A percentile compares a stretch with the other conserved stretches of the same genome.
These are phyloP conservation scores for Podosphaera fusca DNA, from an alignment of 2,329 filamentous ascomycete genomes.

Conservation along the genomic window DNA sequence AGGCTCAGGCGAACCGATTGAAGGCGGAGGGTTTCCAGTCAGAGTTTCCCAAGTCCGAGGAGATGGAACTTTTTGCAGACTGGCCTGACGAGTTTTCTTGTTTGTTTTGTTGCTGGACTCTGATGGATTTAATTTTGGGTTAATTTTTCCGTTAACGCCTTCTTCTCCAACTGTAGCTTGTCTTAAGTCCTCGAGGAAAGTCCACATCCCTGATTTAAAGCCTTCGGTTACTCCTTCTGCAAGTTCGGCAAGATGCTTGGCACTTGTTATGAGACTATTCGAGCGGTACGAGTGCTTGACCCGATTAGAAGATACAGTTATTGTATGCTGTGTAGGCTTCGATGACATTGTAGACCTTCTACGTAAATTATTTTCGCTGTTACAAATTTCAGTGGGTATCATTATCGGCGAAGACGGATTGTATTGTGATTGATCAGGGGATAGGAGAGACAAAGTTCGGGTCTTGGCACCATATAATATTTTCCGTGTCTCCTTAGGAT, in stretches of 20 bases:
- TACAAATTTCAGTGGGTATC: slow-evolving; percentile 17
- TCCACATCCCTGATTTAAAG: slow-evolving; percentile 50
- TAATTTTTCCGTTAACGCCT: slow-evolving; percentile 33
- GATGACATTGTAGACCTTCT: slow-evolving; percentile 12
- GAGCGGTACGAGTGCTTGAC: slow-evolving; percentile 16
- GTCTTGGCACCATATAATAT: slow-evolving; percentile 42
- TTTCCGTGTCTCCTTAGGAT: slow-evolving; percentile 24
- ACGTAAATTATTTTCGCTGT: slow-evolving; percentile 3
- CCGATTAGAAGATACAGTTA: slow-evolving; percentile 9
- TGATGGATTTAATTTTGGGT: slow-evolving; percentile 14
- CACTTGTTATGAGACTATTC: slow-evolving; percentile 12
- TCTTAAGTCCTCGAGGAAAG: slow-evolving; percentile 82
- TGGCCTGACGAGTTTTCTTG: slow-evolving; percentile 17
- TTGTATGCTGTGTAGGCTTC: slow-evolving; percentile 13
- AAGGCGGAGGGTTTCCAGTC: slow-evolving; percentile 7
- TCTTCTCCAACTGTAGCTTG: slow-evolving; percentile 95
- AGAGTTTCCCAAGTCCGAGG: slow-evolving; percentile 14
- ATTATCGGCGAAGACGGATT: slow-evolving; percentile 7
- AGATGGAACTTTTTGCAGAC: slow-evolving; percentile 8
- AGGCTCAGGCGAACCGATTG: slow-evolving; percentile 1
- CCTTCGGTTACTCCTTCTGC: slow-evolving; percentile 46
- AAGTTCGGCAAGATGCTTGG: slow-evolving; percentile 22
- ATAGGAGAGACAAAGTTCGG: slow-evolving; percentile 55
- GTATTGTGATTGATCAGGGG: slow-evolving; percentile 23
- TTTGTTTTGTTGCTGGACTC: slow-evolving; percentile 6